phyloP scores from a whole-genome alignment of 371 early-diverging fungal species.

The Mucor saturninus region DNA sequence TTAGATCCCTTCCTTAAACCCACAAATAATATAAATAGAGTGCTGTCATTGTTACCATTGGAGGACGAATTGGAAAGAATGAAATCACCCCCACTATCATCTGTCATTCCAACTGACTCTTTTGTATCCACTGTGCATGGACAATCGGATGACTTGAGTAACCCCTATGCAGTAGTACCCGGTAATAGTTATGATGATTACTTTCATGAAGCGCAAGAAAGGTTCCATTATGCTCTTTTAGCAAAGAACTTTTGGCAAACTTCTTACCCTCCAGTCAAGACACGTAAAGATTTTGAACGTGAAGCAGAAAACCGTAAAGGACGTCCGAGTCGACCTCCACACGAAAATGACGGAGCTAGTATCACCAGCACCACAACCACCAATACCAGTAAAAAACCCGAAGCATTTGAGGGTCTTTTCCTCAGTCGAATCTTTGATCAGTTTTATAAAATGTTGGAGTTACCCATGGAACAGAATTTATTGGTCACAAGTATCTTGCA shows the following conservation, averaged over 20 bases:
- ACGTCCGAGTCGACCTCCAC: slow-evolving; percentile 39
- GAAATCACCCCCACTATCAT: slow-evolving; percentile 51
- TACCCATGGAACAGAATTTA: slow-evolving; percentile 53
- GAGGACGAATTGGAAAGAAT: slow-evolving; percentile 57
- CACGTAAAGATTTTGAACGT: slow-evolving; percentile 39
- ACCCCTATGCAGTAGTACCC: slow-evolving; percentile 41
- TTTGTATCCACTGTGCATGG: slow-evolving; percentile 29
- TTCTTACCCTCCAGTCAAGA: slow-evolving; percentile 53
- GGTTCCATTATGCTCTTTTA: slow-evolving; percentile 52
- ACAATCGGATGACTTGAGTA: slow-evolving; percentile 12
- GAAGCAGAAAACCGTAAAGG: slow-evolving; percentile 52
- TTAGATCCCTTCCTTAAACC: neutral
- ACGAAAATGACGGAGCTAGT: slow-evolving; percentile 23
- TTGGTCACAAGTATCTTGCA: slow-evolving; percentile 55
- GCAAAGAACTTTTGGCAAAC: slow-evolving; percentile 56
- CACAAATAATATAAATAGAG: slow-evolving; percentile 18
- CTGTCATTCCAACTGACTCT: slow-evolving; percentile 42
- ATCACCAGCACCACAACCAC: slow-evolving; percentile 22
- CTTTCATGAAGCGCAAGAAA: slow-evolving; percentile 57
- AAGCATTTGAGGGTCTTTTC: slow-evolving; percentile 53
- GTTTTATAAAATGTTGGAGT: slow-evolving; percentile 49
- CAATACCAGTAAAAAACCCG: slow-evolving; percentile 20
- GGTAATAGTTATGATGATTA: slow-evolving; percentile 60
- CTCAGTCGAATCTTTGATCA: slow-evolving; percentile 52
- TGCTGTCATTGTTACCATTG: slow-evolving; percentile 53